Conservation (phyloP, 2,329 filamentous ascomycete species). For the Xylariaceae sp. region DNA sequence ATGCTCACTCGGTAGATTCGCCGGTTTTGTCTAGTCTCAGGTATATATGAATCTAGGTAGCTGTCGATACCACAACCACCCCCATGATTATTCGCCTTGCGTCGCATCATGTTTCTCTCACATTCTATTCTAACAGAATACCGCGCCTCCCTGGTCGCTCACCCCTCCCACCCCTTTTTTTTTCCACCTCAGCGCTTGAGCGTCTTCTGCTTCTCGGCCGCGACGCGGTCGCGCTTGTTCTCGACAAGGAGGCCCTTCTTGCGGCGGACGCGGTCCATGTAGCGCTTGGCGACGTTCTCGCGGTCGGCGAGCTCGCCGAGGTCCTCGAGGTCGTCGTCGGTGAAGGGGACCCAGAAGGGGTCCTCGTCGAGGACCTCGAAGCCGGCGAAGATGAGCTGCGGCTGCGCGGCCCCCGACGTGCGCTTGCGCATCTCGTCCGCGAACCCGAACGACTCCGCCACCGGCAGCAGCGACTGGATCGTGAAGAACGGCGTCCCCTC, state of each 20-base stretch:
- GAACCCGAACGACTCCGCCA: conserved; percentile 95
- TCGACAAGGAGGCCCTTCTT: conserved; percentile 88
- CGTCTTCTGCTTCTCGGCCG: conserved; percentile 89
- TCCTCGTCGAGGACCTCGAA: conserved; percentile 94
- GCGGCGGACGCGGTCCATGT: conserved; percentile 86
- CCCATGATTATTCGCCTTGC: background rate
- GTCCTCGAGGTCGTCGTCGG: conserved; percentile 95
- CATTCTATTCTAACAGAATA: no score
- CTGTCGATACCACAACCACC: no score
- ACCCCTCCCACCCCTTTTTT: background rate
- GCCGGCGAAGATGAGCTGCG: conserved; percentile 90
- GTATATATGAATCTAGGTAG: no score
- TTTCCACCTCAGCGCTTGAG: conserved; percentile 56
- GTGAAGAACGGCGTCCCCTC: conserved; percentile 97
- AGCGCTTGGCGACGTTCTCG: conserved; percentile 94
- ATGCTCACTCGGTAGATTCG: no score
- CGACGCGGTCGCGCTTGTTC: conserved; percentile 74
- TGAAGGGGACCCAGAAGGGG: conserved; percentile 96
- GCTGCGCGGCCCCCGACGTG: conserved; percentile 85
- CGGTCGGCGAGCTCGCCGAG: conserved; percentile 89
- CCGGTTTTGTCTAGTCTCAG: no score
- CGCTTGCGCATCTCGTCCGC: conserved; percentile 94
- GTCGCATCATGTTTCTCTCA: no score
- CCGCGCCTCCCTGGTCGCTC: no score
- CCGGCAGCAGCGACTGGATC: conserved; percentile 83